Evolutionary conservation across 129 eudicot genomes (phyloP), one percentile per base, ranked within the genome.

Genomic region (Lactuca sativa): DNA sequence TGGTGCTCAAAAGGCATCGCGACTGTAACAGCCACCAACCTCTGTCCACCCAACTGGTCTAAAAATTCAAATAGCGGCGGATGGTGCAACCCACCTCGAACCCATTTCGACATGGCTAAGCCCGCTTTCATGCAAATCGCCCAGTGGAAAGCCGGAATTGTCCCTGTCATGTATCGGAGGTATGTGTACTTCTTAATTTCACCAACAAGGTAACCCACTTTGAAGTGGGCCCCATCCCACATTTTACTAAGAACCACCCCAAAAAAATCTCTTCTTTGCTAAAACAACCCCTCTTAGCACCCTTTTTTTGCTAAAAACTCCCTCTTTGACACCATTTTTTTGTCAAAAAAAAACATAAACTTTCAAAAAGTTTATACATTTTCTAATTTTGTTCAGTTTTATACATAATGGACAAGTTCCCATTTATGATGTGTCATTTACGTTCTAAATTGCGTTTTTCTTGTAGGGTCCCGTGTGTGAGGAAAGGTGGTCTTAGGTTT

Each of bases 31-130:
- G 98, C 95, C 55, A 92, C 98, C 16, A 92, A 92, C 73, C 82
- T 92, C 21, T 92, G 98, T 85, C 98, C 98, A 12, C 98, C 98
- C 0, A 84, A 89, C 56, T 84, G 87, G 91, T 49, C 78, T 2
- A 25, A 86, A 49, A 84, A 83, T 64, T 68, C 86, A 77, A 83
- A 88, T 71, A 66, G 77, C 9, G 98, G 98, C 7, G 98, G 98
- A 37, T 92, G 98, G 98, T 89, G 98, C 90, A 89, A 92, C 81
- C 98, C 98, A 0, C 98, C 98, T 25, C 82, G 96, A 49, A 77
- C 86, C 57, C 98, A 92, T 68, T 92, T 92, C 32, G 98, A 92
- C 78, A 81, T 92, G 86, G 79, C 98, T 16, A 86, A 92, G 74
- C 98, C 98, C 15, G 96, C 93, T 38, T 92, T 92, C 86, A 84